Percentiles rank a stretch among this genome's conserved stretches.
Conservation (phyloP, 2,329 filamentous ascomycete genomes). For the Mycogone perniciosa region DNA sequence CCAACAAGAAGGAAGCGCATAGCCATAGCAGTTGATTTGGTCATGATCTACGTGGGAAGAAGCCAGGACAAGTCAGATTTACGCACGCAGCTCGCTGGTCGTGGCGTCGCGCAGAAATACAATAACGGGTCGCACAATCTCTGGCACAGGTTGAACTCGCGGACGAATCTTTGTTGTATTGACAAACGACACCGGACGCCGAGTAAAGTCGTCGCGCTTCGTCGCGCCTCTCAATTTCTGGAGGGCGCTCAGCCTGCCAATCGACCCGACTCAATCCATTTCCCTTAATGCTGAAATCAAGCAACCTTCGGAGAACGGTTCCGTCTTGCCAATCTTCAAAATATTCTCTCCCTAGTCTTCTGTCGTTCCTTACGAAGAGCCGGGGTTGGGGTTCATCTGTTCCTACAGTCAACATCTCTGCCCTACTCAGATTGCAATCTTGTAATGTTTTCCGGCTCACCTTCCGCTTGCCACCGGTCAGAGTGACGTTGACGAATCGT, state of each 20-base stretch:
- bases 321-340: slow-evolving; percentile 25
- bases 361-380: slow-evolving; percentile 46
- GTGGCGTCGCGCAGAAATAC: neutral
- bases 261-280: slow-evolving; percentile 32
- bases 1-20: neutral
- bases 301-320: slow-evolving; percentile 27
- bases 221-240: slow-evolving; percentile 26
- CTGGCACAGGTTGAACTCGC: slow-evolving; percentile 9
- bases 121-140: neutral
- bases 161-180: slow-evolving; percentile 34
- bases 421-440: neutral
- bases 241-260: slow-evolving; percentile 31
- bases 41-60: too few species aligned
- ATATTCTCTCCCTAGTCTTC: slow-evolving; percentile 22
- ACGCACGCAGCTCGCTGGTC: too few species aligned
- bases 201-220: slow-evolving; percentile 33
- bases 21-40: too few species aligned
- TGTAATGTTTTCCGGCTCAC: slow-evolving; percentile 41
- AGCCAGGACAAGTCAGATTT: too few species aligned
- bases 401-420: slow-evolving; percentile 19
- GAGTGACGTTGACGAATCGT: slow-evolving; percentile 96
- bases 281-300: slow-evolving; percentile 26
- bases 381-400: slow-evolving; percentile 84
- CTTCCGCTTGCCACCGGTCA: slow-evolving; percentile 98
- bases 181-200: slow-evolving; percentile 38